Evolutionary conservation across 768 basidiomycete genomes (phyloP), one percentile per base, ranked within the genome.

Genomic region (Naganishia kalamii): DNA sequence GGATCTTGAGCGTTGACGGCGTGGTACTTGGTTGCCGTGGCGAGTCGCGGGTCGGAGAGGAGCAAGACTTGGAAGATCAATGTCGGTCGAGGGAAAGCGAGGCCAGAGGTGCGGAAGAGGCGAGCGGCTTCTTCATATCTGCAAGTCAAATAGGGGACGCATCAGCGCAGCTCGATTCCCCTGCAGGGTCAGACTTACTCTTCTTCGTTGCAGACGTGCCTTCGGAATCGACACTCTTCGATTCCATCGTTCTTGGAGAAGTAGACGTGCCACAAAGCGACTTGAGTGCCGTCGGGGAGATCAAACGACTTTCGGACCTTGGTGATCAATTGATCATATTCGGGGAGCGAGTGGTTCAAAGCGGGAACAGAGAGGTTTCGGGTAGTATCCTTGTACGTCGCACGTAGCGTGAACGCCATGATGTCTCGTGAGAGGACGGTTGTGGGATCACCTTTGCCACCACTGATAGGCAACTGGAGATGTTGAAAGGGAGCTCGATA

Each of bases 321-420:
- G 25, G 50, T 59, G 63, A 75, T 72, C 19, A 77, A 65, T 23
- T 74, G 69, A 0, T 47, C 54, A 48, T 74, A 75, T 2, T 68
- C 64, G 8, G 76, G 76, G 65, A 77, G 74, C 21, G 65, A 62
- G 10, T 72, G 69, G 35, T 13, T 35, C 4, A 17, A 40, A 48
- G 76, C 74, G 19, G 54, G 54, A 25, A 57, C 37, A 27, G 69
- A 57, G 46, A 77, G 66, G 52, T 70, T 72, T 29, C 74, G 46
- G 27, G 75, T 77, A 66, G 74, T 73, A 52, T 76, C 75, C 61
- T 71, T 71, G 64, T 74, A 69, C 12, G 76, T 75, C 12, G 76
- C 76, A 65, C 74, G 75, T 69, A 76, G 71, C 44, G 74, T 70
- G 66, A 77, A 75, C 67, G 66, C 15, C 66, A 67, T 67, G 61